Base-by-base conservation (phyloP, 768 basidiomycete genomes). In the Agrocybe chaxingu region DNA sequence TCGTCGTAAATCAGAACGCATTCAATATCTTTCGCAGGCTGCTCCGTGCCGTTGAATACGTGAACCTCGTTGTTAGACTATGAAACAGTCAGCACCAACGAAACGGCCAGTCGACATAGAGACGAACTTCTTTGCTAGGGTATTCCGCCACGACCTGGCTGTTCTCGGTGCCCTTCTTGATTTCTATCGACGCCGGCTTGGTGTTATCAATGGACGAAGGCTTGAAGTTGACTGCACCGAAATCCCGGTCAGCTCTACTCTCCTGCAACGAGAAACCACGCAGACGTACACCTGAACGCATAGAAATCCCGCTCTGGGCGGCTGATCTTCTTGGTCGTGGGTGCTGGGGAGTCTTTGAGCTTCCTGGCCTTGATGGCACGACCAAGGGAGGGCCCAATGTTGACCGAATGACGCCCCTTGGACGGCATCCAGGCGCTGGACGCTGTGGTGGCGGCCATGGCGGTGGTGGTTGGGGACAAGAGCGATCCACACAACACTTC, bases 1-100 rank as follows among this genome's bases (percentile, higher is more conserved):
- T 88, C 87, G 62, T 92, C 89, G 58, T 84, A 92, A 40, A 92
- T 85, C 36, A 92, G 72, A 6, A 91, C 80, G 55, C 89, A 92
- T 45, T 90, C 87, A 57, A 75, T 75, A 41, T 89, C 86, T 61
- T 81, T 86, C 6, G 84, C 76, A 1, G 77, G 66, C 11, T 70
- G 70, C 59, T 87, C 87, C 7, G 61, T 58, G 3, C 88, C 89
- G 35, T 66, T 69, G 59, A 82, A 90, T 34, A 78, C 58, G 57
- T 82, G 75, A 9, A 53, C 55, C 34, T 56, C 56, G 32, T 49
- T 58, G 37, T 56, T 29, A 56, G 58, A 34, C 13, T 24, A 24
- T 43, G 7, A 32, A 40, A 30, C 16, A 19, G 13, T 46, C 48
- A 47, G 45, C 19, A 39, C 13, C 5, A 18, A 11, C 7, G 4